phyloP scores from a whole-genome alignment of 139 green algal genomes.

The Asterochloris erici region DNA sequence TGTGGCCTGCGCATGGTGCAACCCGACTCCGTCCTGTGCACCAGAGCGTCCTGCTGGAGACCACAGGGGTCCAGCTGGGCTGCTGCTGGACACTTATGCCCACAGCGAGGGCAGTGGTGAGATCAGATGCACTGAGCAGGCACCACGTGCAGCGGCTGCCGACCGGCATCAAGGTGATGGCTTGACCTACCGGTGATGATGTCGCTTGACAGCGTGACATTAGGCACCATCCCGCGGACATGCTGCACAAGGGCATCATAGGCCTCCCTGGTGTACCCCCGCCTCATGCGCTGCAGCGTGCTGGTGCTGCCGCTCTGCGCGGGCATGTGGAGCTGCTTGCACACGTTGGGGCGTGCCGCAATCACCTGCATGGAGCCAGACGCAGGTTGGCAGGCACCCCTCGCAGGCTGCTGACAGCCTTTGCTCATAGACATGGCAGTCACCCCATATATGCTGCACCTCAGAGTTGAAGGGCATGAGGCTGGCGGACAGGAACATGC shows the following conservation, averaged over 20 bases:
- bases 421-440: too few species aligned
- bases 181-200: constrained; percentile 65
- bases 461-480: too few species aligned
- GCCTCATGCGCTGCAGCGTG: constrained; percentile 73
- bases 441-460: too few species aligned
- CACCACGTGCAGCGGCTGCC: background rate
- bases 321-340: constrained; percentile 86
- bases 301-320: constrained; percentile 76
- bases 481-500: too few species aligned
- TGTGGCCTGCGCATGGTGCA: too few species aligned
- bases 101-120: too few species aligned
- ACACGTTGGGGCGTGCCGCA: constrained; percentile 67
- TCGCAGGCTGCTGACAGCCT: too few species aligned
- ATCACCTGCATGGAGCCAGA: constrained; percentile 46
- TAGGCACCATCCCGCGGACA: constrained; percentile 50
- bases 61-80: too few species aligned
- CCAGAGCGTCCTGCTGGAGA: too few species aligned
- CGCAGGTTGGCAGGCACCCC: too few species aligned
- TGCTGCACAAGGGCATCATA: constrained; percentile 79
- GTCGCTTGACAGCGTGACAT: constrained; percentile 72
- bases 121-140: background rate
- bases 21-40: too few species aligned
- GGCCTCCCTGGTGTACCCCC: constrained; percentile 80
- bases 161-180: background rate
- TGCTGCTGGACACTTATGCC: too few species aligned